Evolutionary conservation across 495 filamentous ascomycete species (phyloP).

Genomic region (Aspergillus incahuasiensis): DNA sequence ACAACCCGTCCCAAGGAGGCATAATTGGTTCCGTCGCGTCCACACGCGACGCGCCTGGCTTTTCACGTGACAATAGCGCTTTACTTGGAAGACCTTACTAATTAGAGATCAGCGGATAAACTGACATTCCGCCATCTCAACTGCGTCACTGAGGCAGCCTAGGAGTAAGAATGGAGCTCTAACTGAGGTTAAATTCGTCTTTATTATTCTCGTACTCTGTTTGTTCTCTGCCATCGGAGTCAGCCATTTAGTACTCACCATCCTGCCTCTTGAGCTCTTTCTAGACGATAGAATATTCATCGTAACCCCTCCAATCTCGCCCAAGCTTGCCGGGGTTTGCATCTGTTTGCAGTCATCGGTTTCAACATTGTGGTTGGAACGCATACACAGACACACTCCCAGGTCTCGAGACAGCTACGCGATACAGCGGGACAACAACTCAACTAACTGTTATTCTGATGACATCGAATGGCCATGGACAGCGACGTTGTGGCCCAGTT

Average conservation of each 20-base stretch:
- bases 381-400: background rate
- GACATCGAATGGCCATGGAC: slow-evolving; percentile 56
- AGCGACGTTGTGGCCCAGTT: slow-evolving; percentile 47
- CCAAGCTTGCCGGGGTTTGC: slow-evolving; percentile 24
- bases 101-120: slow-evolving; percentile 12
- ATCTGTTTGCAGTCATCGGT: slow-evolving; percentile 34
- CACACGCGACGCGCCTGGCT: background rate
- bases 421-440: background rate
- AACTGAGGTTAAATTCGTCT: background rate
- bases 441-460: slow-evolving; percentile 1
- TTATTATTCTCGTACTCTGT: background rate
- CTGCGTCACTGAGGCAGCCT: slow-evolving; percentile 19
- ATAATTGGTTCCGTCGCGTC: slow-evolving; percentile 18
- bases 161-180: background rate
- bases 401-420: background rate
- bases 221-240: background rate
- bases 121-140: slow-evolving; percentile 5
- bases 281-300: slow-evolving; percentile 7
- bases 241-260: background rate
- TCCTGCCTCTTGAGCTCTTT: background rate
- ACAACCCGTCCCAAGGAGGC: slow-evolving; percentile 24
- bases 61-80: background rate
- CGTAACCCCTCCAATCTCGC: background rate
- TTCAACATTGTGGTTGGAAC: slow-evolving; percentile 7
- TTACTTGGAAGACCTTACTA: too few relatives aligned